phyloP scores from a whole-genome alignment of 2,329 filamentous ascomycete species.

The Botryotinia narcissicola region DNA sequence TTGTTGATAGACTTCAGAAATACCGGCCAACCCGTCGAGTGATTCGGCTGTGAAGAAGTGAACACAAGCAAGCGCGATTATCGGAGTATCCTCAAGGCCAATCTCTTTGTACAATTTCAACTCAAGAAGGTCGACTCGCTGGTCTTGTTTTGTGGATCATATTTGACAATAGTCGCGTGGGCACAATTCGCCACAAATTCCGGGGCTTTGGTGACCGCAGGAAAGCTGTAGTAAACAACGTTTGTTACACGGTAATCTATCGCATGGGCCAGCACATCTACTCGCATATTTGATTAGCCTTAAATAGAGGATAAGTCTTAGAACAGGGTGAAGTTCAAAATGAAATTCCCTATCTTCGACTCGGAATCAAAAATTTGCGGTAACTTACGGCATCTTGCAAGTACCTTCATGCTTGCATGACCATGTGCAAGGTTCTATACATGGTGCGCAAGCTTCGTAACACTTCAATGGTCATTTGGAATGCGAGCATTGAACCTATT shows the following conservation, averaged over 20 bases:
- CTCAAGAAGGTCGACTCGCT: conserved; percentile 56
- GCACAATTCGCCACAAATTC: conserved; percentile 63
- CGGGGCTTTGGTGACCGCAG: conserved; percentile 65
- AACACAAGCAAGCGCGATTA: conserved; percentile 60
- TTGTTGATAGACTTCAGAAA: conserved; percentile 42
- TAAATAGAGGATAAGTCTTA: background rate
- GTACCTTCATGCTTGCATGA: conserved; percentile 50
- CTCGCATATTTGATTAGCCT: background rate
- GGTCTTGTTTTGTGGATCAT: conserved; percentile 47
- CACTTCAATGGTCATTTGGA: conserved; percentile 56
- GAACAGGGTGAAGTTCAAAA: background rate
- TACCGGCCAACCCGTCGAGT: conserved; percentile 57
- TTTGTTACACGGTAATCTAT: conserved; percentile 62
- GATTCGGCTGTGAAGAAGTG: conserved; percentile 60
- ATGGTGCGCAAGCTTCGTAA: conserved; percentile 59
- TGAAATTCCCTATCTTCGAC: background rate
- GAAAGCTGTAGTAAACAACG: conserved; percentile 52
- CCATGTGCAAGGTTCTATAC: conserved; percentile 55
- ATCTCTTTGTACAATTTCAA: conserved; percentile 55
- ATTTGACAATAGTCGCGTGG: conserved; percentile 55
- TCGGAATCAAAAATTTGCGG: background rate
- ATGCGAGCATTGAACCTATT: conserved; percentile 58
- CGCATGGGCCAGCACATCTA: conserved; percentile 62
- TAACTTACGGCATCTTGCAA: conserved; percentile 41
- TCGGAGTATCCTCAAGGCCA: conserved; percentile 57